phyloP scores from a whole-genome alignment of 2,329 filamentous ascomycete genomes.

The Aspergillus chevalieri region DNA sequence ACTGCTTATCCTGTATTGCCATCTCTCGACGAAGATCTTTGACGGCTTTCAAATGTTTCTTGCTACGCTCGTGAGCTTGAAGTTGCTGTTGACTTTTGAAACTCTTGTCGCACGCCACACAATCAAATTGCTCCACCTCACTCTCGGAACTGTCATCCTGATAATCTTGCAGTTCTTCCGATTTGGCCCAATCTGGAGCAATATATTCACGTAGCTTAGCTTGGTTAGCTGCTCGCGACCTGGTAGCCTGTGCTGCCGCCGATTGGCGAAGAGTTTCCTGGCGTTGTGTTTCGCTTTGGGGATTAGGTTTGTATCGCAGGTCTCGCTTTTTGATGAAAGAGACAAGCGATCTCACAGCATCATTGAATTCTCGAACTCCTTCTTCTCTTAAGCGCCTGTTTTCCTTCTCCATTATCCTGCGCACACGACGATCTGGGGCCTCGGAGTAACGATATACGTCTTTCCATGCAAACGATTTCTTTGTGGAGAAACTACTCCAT shows the following conservation, averaged over 20 bases:
- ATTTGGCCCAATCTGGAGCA: constrained; percentile 69
- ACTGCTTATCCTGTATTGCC: constrained; percentile 66
- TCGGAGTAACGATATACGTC: constrained; percentile 78
- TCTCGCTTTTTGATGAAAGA: constrained; percentile 87
- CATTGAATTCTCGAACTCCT: constrained; percentile 81
- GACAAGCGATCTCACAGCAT: constrained; percentile 79
- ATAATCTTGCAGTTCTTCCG: constrained; percentile 49
- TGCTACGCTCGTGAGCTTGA: constrained; percentile 88
- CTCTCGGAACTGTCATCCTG: constrained; percentile 41
- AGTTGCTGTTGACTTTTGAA: constrained; percentile 92
- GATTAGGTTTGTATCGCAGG: constrained; percentile 72
- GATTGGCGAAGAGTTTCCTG: constrained; percentile 72
- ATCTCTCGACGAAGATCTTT: constrained; percentile 75
- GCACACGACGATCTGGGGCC: constrained; percentile 75
- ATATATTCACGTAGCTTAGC: constrained; percentile 61
- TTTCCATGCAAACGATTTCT: constrained; percentile 83
- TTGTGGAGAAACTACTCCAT: constrained; percentile 78
- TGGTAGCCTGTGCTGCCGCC: constrained; percentile 74
- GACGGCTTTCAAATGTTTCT: constrained; percentile 86
- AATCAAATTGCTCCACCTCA: constrained; percentile 54
- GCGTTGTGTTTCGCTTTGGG: constrained; percentile 71
- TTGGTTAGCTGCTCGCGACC: constrained; percentile 73
- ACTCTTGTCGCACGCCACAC: constrained; percentile 57
- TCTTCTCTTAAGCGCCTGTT: constrained; percentile 81
- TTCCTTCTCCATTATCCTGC: constrained; percentile 89